Base-by-base conservation (phyloP, 78 protist species). In the Corallochytrium limacisporum region DNA sequence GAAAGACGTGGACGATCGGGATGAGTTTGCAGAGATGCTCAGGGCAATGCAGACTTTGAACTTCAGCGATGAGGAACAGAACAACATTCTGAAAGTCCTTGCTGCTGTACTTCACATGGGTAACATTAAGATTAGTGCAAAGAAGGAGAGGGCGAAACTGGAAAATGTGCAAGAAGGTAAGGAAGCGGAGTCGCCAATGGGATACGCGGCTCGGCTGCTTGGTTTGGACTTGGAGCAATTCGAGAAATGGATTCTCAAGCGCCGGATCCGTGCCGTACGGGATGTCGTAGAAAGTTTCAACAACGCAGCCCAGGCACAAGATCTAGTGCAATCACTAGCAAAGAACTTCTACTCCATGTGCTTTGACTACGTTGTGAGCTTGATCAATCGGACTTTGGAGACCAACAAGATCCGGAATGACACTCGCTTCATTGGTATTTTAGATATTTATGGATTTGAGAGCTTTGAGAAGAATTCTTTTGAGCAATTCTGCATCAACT, bases 391-490 rank as follows among this genome's bases (percentile, higher is more conserved):
- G 18, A 26, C 26, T 31, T 8, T 24, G 22, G 31, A 5, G 0
- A 13, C 16, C 1, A 6, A 51, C 46, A 39, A 51, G 24, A 15
- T 53, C 6, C 24, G n/a, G n/a, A n/a, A n/a, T n/a, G 20, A 9
- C 43, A 15, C n/a, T 32, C 40, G 0, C 8, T 74, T n/a, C 37
- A 69, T 86, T 31, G 90, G 88, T 1, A 43, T 83, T 32, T 69
- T 89, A 35, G 94, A 89, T 54, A 89, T 89, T 55, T 89, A 81
- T 66, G 94, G 94, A 26, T 89, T 89, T 53, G 94, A 89, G 74
- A 55, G 59, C 44, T 82, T 82, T 53, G 59, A 72, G 38, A 3
- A 4, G 24, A 67, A 67, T 37, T 33, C 49, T 32, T 81, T 81
- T 18, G 87, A 82, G 63, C 87, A 82, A 60, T 74, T 82, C 29